Conservation (phyloP, 768 basidiomycete species). For the Leucogyrophana mollusca region DNA sequence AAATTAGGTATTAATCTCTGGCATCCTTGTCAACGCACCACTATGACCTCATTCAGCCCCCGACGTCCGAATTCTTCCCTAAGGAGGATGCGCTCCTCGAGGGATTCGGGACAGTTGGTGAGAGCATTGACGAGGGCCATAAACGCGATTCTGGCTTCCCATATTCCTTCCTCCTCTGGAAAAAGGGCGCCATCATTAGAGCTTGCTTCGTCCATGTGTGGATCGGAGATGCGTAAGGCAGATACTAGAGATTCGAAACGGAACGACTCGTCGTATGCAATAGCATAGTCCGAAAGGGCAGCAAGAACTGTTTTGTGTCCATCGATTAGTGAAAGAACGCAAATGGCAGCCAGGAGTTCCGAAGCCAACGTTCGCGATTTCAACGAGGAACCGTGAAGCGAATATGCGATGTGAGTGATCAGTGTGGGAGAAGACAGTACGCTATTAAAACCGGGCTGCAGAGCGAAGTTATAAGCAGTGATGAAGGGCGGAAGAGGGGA, state of each 20-base stretch:
- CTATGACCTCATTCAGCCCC: slow-evolving; percentile 80
- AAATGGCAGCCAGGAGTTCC: slow-evolving; percentile 83
- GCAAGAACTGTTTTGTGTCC: slow-evolving; percentile 75
- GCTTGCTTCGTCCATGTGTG: slow-evolving; percentile 32
- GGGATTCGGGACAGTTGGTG: slow-evolving; percentile 66
- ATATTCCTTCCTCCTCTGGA: slow-evolving; percentile 64
- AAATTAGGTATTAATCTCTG: background rate
- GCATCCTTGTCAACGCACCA: slow-evolving; percentile 49
- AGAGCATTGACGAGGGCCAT: slow-evolving; percentile 82
- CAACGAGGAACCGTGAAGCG: slow-evolving; percentile 61
- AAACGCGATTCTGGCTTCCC: slow-evolving; percentile 77
- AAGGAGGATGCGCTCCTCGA: slow-evolving; percentile 78
- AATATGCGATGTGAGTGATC: slow-evolving; percentile 71
- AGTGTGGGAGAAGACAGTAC: slow-evolving; percentile 63
- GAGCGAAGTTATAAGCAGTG: slow-evolving; percentile 8
- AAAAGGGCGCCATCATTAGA: slow-evolving; percentile 32
- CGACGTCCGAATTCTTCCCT: slow-evolving; percentile 82
- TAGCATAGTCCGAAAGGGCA: slow-evolving; percentile 77
- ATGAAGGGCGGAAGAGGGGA: slow-evolving; percentile 4
- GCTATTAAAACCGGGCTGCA: slow-evolving; percentile 68
- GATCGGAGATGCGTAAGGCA: slow-evolving; percentile 56
- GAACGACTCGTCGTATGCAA: slow-evolving; percentile 68
- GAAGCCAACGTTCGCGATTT: slow-evolving; percentile 70
- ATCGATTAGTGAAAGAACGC: slow-evolving; percentile 65
- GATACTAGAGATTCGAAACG: slow-evolving; percentile 78